These are phyloP conservation scores for Trichosporon ovoides DNA, from an alignment of 1,284 basidiomycete genomes.

Conservation along the genomic window DNA sequence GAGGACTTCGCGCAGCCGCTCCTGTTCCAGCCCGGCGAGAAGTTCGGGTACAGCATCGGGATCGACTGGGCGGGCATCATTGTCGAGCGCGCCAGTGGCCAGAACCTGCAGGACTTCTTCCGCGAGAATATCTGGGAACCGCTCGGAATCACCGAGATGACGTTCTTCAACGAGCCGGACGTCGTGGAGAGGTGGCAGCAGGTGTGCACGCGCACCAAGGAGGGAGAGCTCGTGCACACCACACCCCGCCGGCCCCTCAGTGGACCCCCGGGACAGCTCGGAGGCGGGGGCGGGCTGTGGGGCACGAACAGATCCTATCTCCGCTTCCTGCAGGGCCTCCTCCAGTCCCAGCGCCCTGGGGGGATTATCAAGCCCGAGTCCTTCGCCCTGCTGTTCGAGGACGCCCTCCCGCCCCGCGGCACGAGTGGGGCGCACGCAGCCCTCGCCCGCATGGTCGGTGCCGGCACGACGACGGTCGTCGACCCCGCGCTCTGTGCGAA, in stretches of 20 bases:
- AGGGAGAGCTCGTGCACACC: constrained; percentile 14
- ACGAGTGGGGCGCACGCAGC: constrained; percentile 11
- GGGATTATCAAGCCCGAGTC: constrained; percentile 1
- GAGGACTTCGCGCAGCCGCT: constrained; percentile 21
- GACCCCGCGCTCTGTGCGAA: neutral
- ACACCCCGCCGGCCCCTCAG: constrained; percentile 7
- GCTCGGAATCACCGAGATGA: constrained; percentile 25
- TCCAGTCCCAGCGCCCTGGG: neutral
- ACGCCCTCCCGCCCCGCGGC: constrained; percentile 14
- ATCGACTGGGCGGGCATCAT: constrained; percentile 43
- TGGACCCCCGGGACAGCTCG: constrained; percentile 11
- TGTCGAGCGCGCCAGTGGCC: constrained; percentile 32
- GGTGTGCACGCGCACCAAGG: constrained; percentile 14
- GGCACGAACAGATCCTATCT: constrained; percentile 36
- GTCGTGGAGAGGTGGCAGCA: constrained; percentile 11
- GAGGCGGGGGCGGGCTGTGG: constrained; percentile 36
- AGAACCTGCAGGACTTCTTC: constrained; percentile 36
- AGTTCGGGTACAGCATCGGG: constrained; percentile 29
- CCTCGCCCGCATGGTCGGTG: constrained; percentile 12
- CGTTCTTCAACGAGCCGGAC: constrained; percentile 30
- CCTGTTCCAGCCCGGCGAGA: constrained; percentile 34
- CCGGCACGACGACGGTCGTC: constrained; percentile 1
- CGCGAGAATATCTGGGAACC: constrained; percentile 37
- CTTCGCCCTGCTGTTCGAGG: constrained; percentile 22
- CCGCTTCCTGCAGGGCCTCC: constrained; percentile 21